Conservation (phyloP, 306 rosid genomes). For the Vigna angularis region DNA sequence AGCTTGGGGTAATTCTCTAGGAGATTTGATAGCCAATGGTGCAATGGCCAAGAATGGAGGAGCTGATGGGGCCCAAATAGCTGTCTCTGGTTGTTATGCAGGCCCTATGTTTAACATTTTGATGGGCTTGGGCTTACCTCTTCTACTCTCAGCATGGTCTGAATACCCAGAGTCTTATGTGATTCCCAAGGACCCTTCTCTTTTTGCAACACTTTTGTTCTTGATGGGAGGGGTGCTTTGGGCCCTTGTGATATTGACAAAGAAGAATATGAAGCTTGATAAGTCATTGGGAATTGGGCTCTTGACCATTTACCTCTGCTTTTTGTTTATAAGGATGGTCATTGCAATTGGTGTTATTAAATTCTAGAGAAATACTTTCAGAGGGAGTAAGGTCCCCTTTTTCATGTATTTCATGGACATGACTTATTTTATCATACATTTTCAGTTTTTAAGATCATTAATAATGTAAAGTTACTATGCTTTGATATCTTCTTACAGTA, state of each 20-base stretch:
- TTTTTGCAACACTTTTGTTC: conserved; percentile 32
- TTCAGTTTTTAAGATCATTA: background rate
- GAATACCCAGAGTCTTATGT: conserved; percentile 43
- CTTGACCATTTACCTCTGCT: conserved; percentile 36
- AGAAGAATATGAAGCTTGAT: conserved; percentile 40
- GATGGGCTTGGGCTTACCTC: conserved; percentile 47
- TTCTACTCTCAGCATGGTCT: conserved; percentile 45
- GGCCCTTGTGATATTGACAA: conserved; percentile 36
- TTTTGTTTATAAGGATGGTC: conserved; percentile 33
- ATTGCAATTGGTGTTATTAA: conserved; percentile 37
- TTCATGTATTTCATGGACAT: background rate
- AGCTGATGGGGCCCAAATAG: conserved; percentile 41
- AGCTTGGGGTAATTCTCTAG: conserved; percentile 44
- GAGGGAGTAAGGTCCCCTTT: background rate
- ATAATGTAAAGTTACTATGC: background rate
- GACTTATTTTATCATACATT: background rate
- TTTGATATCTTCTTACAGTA: background rate
- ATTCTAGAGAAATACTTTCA: conserved; percentile 16
- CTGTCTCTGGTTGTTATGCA: conserved; percentile 43
- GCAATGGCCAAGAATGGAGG: conserved; percentile 48
- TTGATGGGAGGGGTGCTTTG: conserved; percentile 42
- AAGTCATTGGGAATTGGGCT: conserved; percentile 42
- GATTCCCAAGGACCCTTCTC: conserved; percentile 42
- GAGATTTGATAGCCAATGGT: conserved; percentile 46
- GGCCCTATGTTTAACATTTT: conserved; percentile 44